Base-by-base conservation (phyloP, 1,284 basidiomycete species). In the Ganoderma meredithae region DNA sequence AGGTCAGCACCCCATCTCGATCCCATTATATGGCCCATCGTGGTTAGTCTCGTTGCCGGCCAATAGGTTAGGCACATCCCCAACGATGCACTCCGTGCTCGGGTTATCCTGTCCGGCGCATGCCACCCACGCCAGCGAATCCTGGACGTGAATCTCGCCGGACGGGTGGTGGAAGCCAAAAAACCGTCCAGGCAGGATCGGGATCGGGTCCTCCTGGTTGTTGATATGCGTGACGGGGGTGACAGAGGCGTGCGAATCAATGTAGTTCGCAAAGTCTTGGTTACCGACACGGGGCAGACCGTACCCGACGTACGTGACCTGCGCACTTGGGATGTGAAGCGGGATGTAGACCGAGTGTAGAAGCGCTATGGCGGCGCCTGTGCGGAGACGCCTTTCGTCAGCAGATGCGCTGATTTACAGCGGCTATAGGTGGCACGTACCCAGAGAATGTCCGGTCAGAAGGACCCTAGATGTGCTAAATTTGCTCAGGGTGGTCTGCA, bases 271-370 rank as follows among this genome's bases (percentile, higher is more conserved):
- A 78, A 86, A 76, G 0, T 79, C 85, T 71, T 85, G 82, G 74
- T 91, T 91, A 8, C 90, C 90, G 43, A 90, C 89, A 53, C 90
- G 83, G 25, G 90, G 90, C 76, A 89, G 81, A 25, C 84, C 83
- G 72, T 84, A 87, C 0, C 76, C 80, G 49, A 86, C 73, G 47
- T 79, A 81, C 68, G 77, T 81, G 77, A 86, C 79, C 1, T 73
- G 76, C 1, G 80, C 80, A 7, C 66, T 73, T 0, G 83, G 79
- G 6, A 88, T 76, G 68, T 85, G 82, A 25, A 85, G 74, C 2
- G 82, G 81, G 17, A 88, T 78, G 73, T 82, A 85, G n/a, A 86
- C 79, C 0, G 82, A 77, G 71, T 85, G 83, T n/a, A 88, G 78
- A 15, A 86, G 77, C 1, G 85, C 76, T 63, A 87, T 79, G 1